Percentiles rank a stretch among this genome's conserved stretches.
Conservation (phyloP, 768 basidiomycete species). For the Pisolithus orientalis region DNA sequence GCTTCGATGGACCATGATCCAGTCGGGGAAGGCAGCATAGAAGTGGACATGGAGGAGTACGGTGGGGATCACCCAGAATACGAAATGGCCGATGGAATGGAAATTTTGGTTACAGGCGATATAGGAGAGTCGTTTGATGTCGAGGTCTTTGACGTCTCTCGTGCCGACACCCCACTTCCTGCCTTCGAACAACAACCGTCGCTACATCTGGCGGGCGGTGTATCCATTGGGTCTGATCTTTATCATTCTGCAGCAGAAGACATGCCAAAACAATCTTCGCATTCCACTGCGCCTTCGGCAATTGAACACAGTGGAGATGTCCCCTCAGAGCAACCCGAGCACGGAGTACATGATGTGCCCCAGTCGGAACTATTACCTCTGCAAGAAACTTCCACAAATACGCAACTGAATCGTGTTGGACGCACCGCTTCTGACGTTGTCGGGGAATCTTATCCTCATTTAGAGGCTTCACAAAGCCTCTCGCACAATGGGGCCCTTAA, state of each 20-base stretch:
- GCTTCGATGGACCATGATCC: conserved; percentile 47
- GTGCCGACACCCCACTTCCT: background rate
- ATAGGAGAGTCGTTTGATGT: conserved; percentile 30
- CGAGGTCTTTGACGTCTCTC: conserved; percentile 25
- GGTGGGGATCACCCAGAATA: conserved; percentile 46
- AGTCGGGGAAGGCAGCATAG: conserved; percentile 38
- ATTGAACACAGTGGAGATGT: conserved; percentile 8
- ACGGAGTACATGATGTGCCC: conserved; percentile 8
- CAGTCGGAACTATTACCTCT: conserved; percentile 12
- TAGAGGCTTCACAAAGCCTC: background rate
- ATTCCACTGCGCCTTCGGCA: conserved; percentile 1
- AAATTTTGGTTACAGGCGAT: conserved; percentile 21
- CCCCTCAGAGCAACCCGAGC: conserved; percentile 11
- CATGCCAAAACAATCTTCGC: conserved; percentile 5
- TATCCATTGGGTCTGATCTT: conserved; percentile 7
- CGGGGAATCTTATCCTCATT: background rate
- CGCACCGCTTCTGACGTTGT: background rate
- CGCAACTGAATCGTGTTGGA: background rate
- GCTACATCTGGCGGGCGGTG: background rate
- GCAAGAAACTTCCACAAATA: conserved; percentile 3
- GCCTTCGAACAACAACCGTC: background rate
- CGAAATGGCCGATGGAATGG: conserved; percentile 31
- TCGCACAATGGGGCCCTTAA: background rate
- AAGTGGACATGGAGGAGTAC: conserved; percentile 63
- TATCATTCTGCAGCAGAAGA: background rate